A percentile compares a stretch with the other conserved stretches of the same genome.
Evolutionary conservation across 78 protist species (phyloP).

Genomic region (Monocercomonoides exilis): DNA sequence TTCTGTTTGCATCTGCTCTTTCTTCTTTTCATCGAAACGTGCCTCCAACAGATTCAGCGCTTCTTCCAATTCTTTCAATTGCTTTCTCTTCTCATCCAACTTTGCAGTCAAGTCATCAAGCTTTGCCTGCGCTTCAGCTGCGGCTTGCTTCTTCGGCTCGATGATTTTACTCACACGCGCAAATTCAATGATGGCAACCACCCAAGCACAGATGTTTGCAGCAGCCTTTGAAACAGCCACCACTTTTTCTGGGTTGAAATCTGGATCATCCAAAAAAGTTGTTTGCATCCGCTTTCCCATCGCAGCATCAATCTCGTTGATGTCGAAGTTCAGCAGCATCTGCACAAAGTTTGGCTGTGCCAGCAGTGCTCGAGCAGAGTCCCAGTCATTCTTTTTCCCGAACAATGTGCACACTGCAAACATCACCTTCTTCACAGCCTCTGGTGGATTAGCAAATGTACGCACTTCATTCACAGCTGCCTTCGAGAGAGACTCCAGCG

Average conservation of each 20-base stretch:
- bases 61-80: slow-evolving; percentile 16
- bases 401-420: slow-evolving; percentile 23
- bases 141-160: not conserved
- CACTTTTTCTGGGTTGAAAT: slow-evolving; percentile 61
- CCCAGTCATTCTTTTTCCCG: slow-evolving; percentile 27
- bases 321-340: not conserved
- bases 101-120: not conserved
- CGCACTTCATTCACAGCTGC: not conserved
- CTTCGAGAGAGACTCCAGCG: slow-evolving; percentile 14
- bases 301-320: not conserved
- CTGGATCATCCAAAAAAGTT: slow-evolving; percentile 36
- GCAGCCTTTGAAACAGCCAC: slow-evolving; percentile 52
- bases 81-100: slow-evolving; percentile 39
- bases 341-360: slow-evolving; percentile 2
- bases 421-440: slow-evolving; percentile 24
- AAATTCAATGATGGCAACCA: slow-evolving; percentile 54
- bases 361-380: slow-evolving; percentile 1
- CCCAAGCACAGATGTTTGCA: slow-evolving; percentile 74
- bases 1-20: not conserved
- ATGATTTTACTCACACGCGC: slow-evolving; percentile 40
- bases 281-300: not conserved
- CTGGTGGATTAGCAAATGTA: slow-evolving; percentile 29
- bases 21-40: slow-evolving; percentile 26
- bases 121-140: slow-evolving; percentile 8
- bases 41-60: slow-evolving; percentile 30